Base-by-base conservation (phyloP, 202 grass and related monocot species). In the Bolboschoenoplectus hybrid region DNA sequence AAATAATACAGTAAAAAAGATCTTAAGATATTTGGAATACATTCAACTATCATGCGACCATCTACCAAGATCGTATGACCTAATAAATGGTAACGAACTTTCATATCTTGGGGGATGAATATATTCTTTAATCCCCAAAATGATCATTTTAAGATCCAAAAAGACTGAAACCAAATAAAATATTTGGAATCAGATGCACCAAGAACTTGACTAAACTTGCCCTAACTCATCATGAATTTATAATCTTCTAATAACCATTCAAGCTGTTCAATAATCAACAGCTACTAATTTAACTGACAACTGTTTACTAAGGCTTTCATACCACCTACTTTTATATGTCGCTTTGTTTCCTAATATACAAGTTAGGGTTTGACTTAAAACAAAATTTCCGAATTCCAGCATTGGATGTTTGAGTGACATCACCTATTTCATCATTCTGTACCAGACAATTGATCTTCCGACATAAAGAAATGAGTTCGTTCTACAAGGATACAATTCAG, bases 231-330 rank as follows among this genome's bases (percentile, higher is more conserved):
- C 46, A 73, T 74, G 45, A 50, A 74, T 32, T 49, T 74, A 49
- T 50, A 34, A 35, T 76, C 46, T 76, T 76, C 72, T 32, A 53
- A 32, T 14, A 74, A 34, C n/a, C 12, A 47, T 74, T 71, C 17
- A 17, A 12, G 47, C 46, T 38, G 49, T 36, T 56, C 49, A 77
- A 55, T 57, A 78, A 57, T 40, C 34, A 78, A 57, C 13, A 78
- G 34, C 12, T n/a, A 78, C 50, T 17, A 56, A 78, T 78, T 78
- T 5, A 78, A 78, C 34, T 57, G 49, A 32, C 72, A 76, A 51
- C 16, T 34, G 9, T 74, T 72, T 32, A 50, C 5, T 53, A 76
- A 78, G 13, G 7, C 4, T 53, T 76, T 36, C 34, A 56, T 5
- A 51, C 10, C 45, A 78, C 47, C 70, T 75, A 53, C n/a, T 16